Evolutionary conservation across 2,329 filamentous ascomycete genomes (phyloP).

Genomic region (Cytospora schulzeri): DNA sequence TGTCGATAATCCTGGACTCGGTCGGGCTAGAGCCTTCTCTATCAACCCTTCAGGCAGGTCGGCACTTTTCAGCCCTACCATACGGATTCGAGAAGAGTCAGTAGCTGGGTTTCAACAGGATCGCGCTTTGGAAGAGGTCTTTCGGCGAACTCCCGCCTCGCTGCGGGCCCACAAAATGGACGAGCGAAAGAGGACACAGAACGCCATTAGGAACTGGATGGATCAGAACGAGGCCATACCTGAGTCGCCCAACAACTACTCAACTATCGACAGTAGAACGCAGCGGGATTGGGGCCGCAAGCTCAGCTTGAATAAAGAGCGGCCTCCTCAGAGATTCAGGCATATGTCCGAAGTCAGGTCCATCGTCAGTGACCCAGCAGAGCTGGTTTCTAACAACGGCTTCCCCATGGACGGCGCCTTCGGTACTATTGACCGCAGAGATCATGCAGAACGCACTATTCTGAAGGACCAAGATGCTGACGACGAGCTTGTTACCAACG

Average conservation of each 20-base stretch:
- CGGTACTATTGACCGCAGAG: conserved; percentile 19
- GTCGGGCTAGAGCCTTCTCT: conserved; percentile 53
- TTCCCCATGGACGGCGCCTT: conserved; percentile 40
- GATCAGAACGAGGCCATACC: conserved; percentile 63
- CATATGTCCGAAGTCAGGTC: conserved; percentile 60
- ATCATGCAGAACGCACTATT: conserved; percentile 40
- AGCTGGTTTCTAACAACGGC: conserved; percentile 57
- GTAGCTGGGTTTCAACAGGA: conserved; percentile 89
- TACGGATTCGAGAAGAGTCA: conserved; percentile 79
- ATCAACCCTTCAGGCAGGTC: conserved; percentile 59
- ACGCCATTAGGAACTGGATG: conserved; percentile 90
- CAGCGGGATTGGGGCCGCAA: conserved; percentile 53
- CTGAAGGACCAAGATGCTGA: conserved; percentile 79
- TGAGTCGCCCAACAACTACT: conserved; percentile 51
- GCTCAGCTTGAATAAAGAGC: conserved; percentile 55
- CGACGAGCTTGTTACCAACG: conserved; percentile 83
- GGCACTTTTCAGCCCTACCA: conserved; percentile 72
- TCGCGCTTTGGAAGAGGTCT: conserved; percentile 86
- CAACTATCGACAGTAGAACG: conserved; percentile 48
- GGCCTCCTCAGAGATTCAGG: conserved; percentile 47
- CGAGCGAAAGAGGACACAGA: conserved; percentile 73
- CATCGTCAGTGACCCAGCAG: conserved; percentile 64
- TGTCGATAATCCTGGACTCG: conserved; percentile 68
- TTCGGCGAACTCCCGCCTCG: conserved; percentile 69
- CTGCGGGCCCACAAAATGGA: conserved; percentile 61